Evolutionary conservation across 2,329 filamentous ascomycete species (phyloP), one percentile per base, ranked within the genome.

Genomic region (Aspergillus puulaauensis): DNA sequence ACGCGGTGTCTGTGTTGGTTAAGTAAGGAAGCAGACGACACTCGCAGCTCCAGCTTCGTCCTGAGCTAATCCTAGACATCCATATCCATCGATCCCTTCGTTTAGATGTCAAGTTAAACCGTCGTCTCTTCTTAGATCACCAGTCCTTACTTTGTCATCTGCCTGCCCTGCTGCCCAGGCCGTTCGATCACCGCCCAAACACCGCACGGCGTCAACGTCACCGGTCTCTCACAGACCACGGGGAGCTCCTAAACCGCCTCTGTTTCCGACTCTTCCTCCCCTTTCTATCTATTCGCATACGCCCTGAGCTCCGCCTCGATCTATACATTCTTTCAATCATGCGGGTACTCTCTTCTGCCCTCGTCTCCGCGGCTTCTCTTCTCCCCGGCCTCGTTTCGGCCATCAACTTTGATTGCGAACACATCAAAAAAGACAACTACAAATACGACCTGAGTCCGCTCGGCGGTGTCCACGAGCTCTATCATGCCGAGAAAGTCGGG

Each of bases 391-490:
- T 75, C 12, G 64, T 62, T 9, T 59, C 69, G 9, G 73, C 73
- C 2, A 45, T 64, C 41, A 68, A 62, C 52, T 75, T 78, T 61
- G 71, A 77, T 63, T 78, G 76, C 67, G 57, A 63, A 6, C 52
- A 74, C 35, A 70, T 78, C 53, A 68, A 65, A 27, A 61, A 70
- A 23, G 70, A 75, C 49, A 66, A 65, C 39, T 68, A 73, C 63
- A 74, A 73, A 56, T 78, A 75, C 53, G 71, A 78, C 55, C 64
- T 78, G 31, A 74, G 68, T 39, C 62, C 69, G 37, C 65, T 78
- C 43, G 69, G 68, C 41, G 75, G 75, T 11, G 72, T 73, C 2
- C 76, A 78, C 58, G 63, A 68, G 51, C 51, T 75, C 39, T 71
- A 65, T 53, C 64, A 74, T 56, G 64, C 66, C 27, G 66, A 71